Percentiles rank a stretch among this genome's conserved stretches.
phyloP scores from a whole-genome alignment of 305 asterid genomes.

The Solanum hybrid region DNA sequence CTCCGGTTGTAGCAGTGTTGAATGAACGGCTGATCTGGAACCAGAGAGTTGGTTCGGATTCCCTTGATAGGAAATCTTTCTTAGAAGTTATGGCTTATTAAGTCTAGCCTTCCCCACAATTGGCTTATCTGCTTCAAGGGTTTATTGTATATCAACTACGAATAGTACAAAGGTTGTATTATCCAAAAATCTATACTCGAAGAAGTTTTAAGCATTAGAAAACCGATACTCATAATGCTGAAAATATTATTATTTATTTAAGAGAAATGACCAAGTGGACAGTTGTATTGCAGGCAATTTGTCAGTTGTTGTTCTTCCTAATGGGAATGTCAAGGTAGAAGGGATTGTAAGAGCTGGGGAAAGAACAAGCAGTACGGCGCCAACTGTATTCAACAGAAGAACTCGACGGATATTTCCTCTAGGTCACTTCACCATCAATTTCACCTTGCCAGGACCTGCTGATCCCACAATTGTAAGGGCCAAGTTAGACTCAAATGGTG shows the following conservation, averaged over 20 bases:
- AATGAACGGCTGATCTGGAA: neutral
- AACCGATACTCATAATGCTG: neutral
- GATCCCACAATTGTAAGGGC: neutral
- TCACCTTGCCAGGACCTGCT: conserved; percentile 5
- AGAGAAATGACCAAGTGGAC: neutral
- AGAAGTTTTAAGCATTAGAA: neutral
- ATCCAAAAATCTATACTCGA: neutral
- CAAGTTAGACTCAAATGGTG: neutral
- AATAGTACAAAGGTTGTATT: neutral
- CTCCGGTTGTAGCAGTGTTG: neutral
- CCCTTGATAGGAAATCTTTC: neutral
- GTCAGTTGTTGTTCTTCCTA: neutral
- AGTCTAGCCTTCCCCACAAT: neutral
- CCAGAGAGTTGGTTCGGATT: neutral
- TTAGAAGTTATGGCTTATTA: neutral
- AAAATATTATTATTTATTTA: neutral
- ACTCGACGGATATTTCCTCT: neutral
- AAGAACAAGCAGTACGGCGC: neutral
- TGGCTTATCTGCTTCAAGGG: neutral
- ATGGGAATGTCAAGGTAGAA: neutral
- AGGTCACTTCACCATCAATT: neutral
- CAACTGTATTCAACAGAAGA: neutral
- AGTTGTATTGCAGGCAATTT: neutral
- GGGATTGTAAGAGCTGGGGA: neutral
- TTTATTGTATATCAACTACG: neutral